Conservation (phyloP, 306 rosid genomes). For the Vigna radiata region DNA sequence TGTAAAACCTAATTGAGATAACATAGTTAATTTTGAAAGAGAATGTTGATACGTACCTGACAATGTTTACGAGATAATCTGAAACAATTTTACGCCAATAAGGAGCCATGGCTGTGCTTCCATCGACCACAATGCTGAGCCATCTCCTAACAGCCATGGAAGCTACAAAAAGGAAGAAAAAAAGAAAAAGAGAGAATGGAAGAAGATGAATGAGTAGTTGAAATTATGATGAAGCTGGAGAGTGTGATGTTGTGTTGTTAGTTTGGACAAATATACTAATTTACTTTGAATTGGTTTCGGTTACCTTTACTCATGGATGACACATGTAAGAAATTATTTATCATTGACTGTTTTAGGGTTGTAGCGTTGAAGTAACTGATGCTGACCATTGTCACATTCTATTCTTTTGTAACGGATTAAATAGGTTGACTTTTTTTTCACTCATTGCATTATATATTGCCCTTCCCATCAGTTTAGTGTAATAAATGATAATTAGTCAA, state of each 20-base stretch:
- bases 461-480: background rate
- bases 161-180: background rate
- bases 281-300: background rate
- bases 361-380: background rate
- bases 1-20: too few relatives aligned
- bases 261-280: too few relatives aligned
- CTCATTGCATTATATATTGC: too few relatives aligned
- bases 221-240: too few relatives aligned
- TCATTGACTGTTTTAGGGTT: too few relatives aligned
- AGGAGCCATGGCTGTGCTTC: background rate
- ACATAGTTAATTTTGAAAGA: too few relatives aligned
- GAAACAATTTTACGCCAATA: background rate
- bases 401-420: too few relatives aligned
- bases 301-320: background rate
- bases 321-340: background rate
- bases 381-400: background rate
- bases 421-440: background rate
- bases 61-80: background rate
- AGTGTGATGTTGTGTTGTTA: too few relatives aligned
- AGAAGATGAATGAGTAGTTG: background rate
- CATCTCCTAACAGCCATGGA: background rate
- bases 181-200: too few relatives aligned
- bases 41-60: background rate
- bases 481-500: background rate
- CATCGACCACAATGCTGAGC: background rate